Conservation (phyloP, 768 basidiomycete genomes). For the Russula sp. region DNA sequence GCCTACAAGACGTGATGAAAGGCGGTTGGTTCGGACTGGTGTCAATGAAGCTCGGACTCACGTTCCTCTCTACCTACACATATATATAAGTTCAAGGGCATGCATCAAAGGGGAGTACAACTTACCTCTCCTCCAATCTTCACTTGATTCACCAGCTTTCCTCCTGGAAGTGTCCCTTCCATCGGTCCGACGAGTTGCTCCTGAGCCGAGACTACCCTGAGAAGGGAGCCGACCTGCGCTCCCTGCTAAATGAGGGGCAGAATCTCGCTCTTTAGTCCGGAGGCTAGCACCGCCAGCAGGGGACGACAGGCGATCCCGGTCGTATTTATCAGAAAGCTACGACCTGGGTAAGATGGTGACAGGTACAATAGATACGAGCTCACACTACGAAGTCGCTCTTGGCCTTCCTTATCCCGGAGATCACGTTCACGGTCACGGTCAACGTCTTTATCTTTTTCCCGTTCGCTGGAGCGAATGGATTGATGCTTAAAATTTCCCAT, state of each 20-base stretch:
- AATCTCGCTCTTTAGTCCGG: slow-evolving; percentile 62
- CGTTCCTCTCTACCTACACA: slow-evolving; percentile 51
- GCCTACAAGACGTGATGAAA: slow-evolving; percentile 30
- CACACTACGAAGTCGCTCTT: slow-evolving; percentile 71
- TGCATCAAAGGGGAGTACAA: slow-evolving; percentile 13
- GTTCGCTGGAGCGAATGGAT: slow-evolving; percentile 61
- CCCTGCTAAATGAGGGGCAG: slow-evolving; percentile 49
- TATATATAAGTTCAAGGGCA: slow-evolving; percentile 10
- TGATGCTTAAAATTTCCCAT: slow-evolving; percentile 94
- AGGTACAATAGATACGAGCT: slow-evolving; percentile 26
- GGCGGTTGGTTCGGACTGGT: neutral
- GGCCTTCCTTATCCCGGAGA: slow-evolving; percentile 64
- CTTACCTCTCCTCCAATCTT: slow-evolving; percentile 83
- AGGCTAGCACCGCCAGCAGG: slow-evolving; percentile 37
- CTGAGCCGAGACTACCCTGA: slow-evolving; percentile 26
- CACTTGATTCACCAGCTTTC: slow-evolving; percentile 64
- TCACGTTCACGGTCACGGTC: slow-evolving; percentile 49
- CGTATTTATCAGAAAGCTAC: slow-evolving; percentile 82
- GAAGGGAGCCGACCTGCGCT: slow-evolving; percentile 36
- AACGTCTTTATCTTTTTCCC: slow-evolving; percentile 33
- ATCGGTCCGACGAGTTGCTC: slow-evolving; percentile 47
- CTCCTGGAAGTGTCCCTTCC: slow-evolving; percentile 54
- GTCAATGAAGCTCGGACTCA: slow-evolving; percentile 29
- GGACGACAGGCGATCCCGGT: slow-evolving; percentile 67
- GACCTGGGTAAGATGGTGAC: slow-evolving; percentile 8